Evolutionary conservation across 345 rosid species (phyloP), one percentile per base, ranked within the genome.

Genomic region (Rubroshorea leprosula): DNA sequence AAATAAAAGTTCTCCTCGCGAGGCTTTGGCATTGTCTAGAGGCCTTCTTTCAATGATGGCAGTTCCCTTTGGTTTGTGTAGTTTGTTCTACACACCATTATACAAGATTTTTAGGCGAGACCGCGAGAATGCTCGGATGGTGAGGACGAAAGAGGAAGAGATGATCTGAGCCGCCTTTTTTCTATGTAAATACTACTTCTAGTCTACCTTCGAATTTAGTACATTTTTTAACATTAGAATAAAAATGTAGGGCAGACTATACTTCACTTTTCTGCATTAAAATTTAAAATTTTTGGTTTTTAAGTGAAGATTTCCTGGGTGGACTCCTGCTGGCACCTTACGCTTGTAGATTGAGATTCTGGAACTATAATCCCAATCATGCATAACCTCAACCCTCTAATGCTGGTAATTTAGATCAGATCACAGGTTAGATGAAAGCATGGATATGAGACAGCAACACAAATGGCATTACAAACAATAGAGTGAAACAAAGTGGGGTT

Each of bases 31-130:
- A 0, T 63, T 93, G 59, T 87, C 99, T 0, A 80, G 72, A 68
- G 99, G 99, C 47, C 88, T 93, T 35, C 74, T 93, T 59, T 79
- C 97, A 3, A 89, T 93, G 95, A 91, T 88, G 98, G 84, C 72
- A 18, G 68, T 88, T 48, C 98, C 98, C 21, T 91, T 88, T 5
- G 97, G 97, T 3, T 61, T 89, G 17, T 93, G 99, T 45, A 78
- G 91, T 66, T 72, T 89, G 67, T 83, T 77, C 51, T 93, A 93
- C 72, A 86, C 96, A 18, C 99, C 99, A 0, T 69, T 93, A 72
- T 84, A 93, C 63, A 75, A 43, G 55, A 54, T 62, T 49, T 91
- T 88, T 38, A 73, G 73, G 68, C 75, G 74, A 49, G 98, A 91
- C 67, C 73, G 96, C 1, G 92, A 88, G 23, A 85, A 71, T 38